These are phyloP conservation scores for Spathaspora sp. DNA, from an alignment of 1,139 yeast genomes.

Conservation along the genomic window DNA sequence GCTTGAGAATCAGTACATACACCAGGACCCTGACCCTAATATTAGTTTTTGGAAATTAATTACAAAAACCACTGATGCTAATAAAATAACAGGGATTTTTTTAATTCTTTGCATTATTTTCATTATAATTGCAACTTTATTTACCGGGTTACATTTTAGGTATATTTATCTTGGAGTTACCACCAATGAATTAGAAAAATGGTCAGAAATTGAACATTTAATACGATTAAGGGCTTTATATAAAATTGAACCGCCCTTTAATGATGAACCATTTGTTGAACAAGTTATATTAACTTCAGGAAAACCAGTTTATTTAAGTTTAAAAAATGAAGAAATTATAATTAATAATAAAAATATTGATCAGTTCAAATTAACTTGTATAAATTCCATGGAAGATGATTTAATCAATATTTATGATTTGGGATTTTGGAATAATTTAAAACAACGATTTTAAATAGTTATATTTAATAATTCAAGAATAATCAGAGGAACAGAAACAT, in stretches of 20 bases:
- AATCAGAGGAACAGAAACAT: neutral
- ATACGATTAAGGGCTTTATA: conserved; percentile 40
- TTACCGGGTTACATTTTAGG: conserved; percentile 60
- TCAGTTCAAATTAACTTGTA: conserved; percentile 20
- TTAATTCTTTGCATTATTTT: conserved; percentile 55
- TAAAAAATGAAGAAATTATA: conserved; percentile 24
- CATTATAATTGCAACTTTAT: conserved; percentile 52
- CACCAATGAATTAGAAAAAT: conserved; percentile 85
- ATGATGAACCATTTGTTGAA: conserved; percentile 16
- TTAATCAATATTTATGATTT: conserved; percentile 65
- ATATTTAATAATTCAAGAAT: neutral
- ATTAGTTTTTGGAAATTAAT: conserved; percentile 26
- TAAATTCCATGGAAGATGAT: conserved; percentile 42
- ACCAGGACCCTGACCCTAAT: neutral
- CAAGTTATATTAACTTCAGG: conserved; percentile 12
- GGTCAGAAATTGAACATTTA: conserved; percentile 71
- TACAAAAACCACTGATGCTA: conserved; percentile 27
- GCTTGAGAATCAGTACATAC: conserved; percentile 16
- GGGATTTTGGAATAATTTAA: conserved; percentile 56
- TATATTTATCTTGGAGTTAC: conserved; percentile 79
- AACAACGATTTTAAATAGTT: conserved; percentile 17
- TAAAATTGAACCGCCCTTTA: conserved; percentile 12
- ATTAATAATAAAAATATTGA: conserved; percentile 11
- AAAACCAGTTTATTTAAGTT: conserved; percentile 26
- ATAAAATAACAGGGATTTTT: conserved; percentile 51